Percentiles rank a stretch among this genome's conserved stretches.
Evolutionary conservation across 2,329 filamentous ascomycete genomes (phyloP).

Genomic region (Alternaria conjuncta): DNA sequence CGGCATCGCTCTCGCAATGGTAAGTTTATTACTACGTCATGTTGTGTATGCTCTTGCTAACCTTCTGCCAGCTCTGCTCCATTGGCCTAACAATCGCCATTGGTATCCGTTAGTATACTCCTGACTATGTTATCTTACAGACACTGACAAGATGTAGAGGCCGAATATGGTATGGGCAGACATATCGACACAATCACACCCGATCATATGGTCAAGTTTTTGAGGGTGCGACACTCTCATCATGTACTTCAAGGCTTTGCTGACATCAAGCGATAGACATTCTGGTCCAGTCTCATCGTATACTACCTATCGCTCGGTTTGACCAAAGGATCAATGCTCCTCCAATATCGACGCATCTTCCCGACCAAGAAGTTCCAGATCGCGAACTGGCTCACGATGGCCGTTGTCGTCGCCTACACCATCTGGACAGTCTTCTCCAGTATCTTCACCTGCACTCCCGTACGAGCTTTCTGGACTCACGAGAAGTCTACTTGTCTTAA

Average conservation of each 20-base stretch:
- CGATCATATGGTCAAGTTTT: conserved; percentile 24
- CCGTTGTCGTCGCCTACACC: conserved; percentile 34
- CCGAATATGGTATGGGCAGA: conserved; percentile 39
- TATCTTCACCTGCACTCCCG: conserved; percentile 43
- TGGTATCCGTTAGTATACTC: conserved; percentile 31
- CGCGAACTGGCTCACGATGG: conserved; percentile 30
- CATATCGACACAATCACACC: conserved; percentile 23
- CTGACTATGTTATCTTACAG: too few species aligned
- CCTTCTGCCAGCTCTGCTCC: conserved; percentile 18
- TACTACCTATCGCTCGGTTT: conserved; percentile 44
- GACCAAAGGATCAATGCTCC: conserved; percentile 43
- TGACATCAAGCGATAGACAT: conserved; percentile 26
- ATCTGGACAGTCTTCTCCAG: conserved; percentile 42
- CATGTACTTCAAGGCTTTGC: not conserved
- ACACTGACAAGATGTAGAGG: conserved; percentile 30
- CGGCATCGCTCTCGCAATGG: conserved; percentile 35
- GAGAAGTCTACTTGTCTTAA: conserved; percentile 40
- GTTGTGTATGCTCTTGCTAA: not conserved
- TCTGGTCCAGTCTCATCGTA: conserved; percentile 41
- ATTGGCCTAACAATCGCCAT: conserved; percentile 39
- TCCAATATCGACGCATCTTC: conserved; percentile 44
- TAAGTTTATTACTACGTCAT: conserved; percentile 5
- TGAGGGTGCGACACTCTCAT: conserved; percentile 26
- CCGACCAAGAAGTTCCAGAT: conserved; percentile 35
- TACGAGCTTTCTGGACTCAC: conserved; percentile 44